These are phyloP conservation scores for Rhodotorula kratochvilovae DNA, from an alignment of 768 basidiomycete genomes.

Conservation along the genomic window DNA sequence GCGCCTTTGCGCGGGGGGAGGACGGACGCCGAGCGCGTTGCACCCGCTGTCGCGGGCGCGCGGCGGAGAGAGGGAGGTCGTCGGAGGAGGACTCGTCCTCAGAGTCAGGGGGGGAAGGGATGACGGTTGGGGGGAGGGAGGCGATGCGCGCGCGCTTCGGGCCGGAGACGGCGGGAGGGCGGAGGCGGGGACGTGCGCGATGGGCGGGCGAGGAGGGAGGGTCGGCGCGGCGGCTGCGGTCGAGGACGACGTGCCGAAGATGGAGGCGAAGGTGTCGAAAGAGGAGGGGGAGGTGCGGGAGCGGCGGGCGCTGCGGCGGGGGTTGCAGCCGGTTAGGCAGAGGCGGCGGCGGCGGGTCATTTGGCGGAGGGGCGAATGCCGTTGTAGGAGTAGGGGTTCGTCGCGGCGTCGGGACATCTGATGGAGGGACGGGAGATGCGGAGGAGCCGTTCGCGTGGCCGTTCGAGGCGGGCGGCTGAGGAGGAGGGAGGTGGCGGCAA, in stretches of 20 bases:
- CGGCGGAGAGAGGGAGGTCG: not conserved
- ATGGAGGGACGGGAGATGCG: not conserved
- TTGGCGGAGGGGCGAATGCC: not conserved
- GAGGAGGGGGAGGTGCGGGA: not conserved
- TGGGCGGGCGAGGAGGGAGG: not conserved
- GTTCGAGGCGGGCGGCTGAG: constrained; percentile 39
- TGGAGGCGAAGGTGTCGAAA: not conserved
- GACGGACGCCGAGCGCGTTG: not conserved
- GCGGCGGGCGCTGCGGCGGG: not conserved
- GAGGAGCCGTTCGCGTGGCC: not conserved
- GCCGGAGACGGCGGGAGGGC: not conserved
- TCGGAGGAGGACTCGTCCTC: not conserved
- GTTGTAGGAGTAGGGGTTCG: not conserved
- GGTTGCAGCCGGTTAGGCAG: not conserved
- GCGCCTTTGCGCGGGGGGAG: not conserved
- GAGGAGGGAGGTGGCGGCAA: constrained; percentile 52
- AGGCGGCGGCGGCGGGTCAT: not conserved
- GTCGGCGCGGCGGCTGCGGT: not conserved
- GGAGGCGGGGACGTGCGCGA: not conserved
- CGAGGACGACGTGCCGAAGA: not conserved
- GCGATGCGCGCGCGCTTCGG: constrained; percentile 24
- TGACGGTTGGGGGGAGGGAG: not conserved
- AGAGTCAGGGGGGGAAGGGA: constrained; percentile 14
- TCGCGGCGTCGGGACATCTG: not conserved
- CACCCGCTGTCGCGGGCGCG: not conserved